Percentiles rank a stretch among this genome's conserved stretches.
Evolutionary conservation across 495 filamentous ascomycete species (phyloP).

Genomic region (Talaromyces trachyspermus): DNA sequence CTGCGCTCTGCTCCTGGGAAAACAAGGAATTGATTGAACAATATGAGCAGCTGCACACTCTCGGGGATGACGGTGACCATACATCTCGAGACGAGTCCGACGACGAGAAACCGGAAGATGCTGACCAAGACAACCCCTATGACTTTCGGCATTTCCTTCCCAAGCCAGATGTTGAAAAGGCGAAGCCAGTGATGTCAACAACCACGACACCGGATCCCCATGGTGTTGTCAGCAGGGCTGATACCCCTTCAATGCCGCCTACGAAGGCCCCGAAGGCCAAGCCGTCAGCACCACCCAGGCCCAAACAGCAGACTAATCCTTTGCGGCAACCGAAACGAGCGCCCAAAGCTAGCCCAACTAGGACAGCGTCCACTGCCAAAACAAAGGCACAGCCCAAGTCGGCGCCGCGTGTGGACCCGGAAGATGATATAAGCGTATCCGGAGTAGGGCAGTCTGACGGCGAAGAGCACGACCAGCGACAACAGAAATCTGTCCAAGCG

Average conservation of each 20-base stretch:
- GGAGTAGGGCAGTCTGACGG: constrained; percentile 23
- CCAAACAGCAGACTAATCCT: constrained; percentile 29
- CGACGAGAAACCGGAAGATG: constrained; percentile 35
- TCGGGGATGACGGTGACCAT: constrained; percentile 31
- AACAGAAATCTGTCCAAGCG: constrained; percentile 26
- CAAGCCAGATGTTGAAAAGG: constrained; percentile 27
- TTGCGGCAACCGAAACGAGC: constrained; percentile 27
- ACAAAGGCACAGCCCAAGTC: constrained; percentile 1
- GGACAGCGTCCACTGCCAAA: constrained; percentile 10
- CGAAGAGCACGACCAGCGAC: constrained; percentile 15
- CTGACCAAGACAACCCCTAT: constrained; percentile 49
- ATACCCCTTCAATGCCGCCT: constrained; percentile 19
- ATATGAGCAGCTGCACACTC: constrained; percentile 38
- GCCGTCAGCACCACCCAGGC: constrained; percentile 22
- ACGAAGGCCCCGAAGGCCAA: constrained; percentile 18
- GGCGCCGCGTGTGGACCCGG: constrained; percentile 12
- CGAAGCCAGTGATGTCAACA: constrained; percentile 27
- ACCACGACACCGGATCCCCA: constrained; percentile 33
- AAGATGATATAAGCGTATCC: constrained; percentile 19
- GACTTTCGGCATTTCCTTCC: constrained; percentile 53
- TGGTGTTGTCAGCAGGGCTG: constrained; percentile 23
- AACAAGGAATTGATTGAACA: constrained; percentile 37
- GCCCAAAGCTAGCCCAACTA: constrained; percentile 9
- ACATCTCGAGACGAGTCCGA: constrained; percentile 33
- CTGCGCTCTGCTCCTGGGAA: constrained; percentile 42